A percentile compares a stretch with the other conserved stretches of the same genome.
Evolutionary conservation across 2,329 filamentous ascomycete species (phyloP).

Genomic region (Sphaerulina vaccinii): DNA sequence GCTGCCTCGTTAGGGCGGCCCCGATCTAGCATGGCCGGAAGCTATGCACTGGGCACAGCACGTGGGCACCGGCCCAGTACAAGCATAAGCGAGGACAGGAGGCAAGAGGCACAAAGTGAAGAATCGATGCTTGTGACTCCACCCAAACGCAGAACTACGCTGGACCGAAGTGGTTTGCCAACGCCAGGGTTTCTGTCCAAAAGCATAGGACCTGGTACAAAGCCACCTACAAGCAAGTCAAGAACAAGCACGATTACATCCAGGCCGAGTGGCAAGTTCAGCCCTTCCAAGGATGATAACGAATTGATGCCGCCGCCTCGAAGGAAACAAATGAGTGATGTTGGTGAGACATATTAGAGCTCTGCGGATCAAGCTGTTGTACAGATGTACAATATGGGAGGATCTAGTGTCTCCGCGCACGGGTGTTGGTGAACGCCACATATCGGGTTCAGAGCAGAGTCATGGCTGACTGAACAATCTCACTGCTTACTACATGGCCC

Average conservation of each 20-base stretch:
- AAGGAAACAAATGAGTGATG: constrained; percentile 39
- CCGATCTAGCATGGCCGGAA: constrained; percentile 68
- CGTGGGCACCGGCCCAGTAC: constrained; percentile 28
- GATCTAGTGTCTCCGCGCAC: constrained; percentile 1
- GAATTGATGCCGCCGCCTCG: constrained; percentile 49
- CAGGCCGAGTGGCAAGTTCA: constrained; percentile 23
- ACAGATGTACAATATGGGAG: not conserved
- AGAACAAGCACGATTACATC: constrained; percentile 17
- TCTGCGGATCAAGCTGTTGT: not conserved
- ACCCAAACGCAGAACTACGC: constrained; percentile 23
- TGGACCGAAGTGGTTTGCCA: constrained; percentile 25
- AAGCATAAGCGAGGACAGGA: constrained; percentile 35
- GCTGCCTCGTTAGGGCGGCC: constrained; percentile 51
- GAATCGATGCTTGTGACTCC: constrained; percentile 14
- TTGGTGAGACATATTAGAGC: constrained; percentile 39
- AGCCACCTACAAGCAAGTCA: constrained; percentile 4
- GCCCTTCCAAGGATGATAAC: constrained; percentile 14
- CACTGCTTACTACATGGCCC: too few relatives aligned
- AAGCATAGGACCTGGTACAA: constrained; percentile 16
- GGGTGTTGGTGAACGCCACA: not conserved
- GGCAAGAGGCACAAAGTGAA: constrained; percentile 35
- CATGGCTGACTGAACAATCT: too few relatives aligned
- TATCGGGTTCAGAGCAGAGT: not conserved
- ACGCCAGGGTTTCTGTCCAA: constrained; percentile 18
- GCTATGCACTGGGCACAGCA: constrained; percentile 35